Conservation (phyloP, 2,329 filamentous ascomycete genomes). For the Phialophora chinensis region DNA sequence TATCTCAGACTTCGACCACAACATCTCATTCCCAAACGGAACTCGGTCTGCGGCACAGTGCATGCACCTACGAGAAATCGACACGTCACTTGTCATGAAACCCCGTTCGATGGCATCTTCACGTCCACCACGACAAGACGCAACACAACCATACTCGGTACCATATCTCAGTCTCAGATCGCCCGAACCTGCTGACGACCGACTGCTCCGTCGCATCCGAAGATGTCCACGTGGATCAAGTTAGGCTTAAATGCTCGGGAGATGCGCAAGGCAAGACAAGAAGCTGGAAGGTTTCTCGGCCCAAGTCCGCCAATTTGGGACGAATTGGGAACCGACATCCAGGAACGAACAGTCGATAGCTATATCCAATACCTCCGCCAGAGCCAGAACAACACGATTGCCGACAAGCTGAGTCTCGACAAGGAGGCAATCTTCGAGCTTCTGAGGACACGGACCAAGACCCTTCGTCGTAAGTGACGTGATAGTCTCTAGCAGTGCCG, state of each 20-base stretch:
- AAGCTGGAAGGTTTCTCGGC: not conserved
- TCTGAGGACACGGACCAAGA: not conserved
- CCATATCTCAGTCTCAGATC: not conserved
- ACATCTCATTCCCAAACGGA: not conserved
- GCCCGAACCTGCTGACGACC: too few species aligned
- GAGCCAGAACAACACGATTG: not conserved
- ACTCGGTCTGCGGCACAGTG: not conserved
- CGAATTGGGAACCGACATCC: not conserved
- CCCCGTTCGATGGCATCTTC: not conserved
- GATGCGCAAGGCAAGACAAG: not conserved
- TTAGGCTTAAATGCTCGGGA: not conserved
- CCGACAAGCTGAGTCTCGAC: not conserved
- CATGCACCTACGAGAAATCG: not conserved
- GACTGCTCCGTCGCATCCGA: not conserved
- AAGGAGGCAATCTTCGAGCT: not conserved
- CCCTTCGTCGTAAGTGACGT: not conserved
- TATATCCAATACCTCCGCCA: not conserved
- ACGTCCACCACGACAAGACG: not conserved
- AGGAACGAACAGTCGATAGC: not conserved
- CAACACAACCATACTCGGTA: not conserved
- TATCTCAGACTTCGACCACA: not conserved
- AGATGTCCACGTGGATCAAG: not conserved
- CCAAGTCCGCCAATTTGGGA: not conserved
- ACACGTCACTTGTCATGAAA: slow-evolving; percentile 1
- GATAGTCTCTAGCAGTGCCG: not conserved